phyloP scores from a whole-genome alignment of 495 filamentous ascomycete species.

The Aspergillus bertholletiae region DNA sequence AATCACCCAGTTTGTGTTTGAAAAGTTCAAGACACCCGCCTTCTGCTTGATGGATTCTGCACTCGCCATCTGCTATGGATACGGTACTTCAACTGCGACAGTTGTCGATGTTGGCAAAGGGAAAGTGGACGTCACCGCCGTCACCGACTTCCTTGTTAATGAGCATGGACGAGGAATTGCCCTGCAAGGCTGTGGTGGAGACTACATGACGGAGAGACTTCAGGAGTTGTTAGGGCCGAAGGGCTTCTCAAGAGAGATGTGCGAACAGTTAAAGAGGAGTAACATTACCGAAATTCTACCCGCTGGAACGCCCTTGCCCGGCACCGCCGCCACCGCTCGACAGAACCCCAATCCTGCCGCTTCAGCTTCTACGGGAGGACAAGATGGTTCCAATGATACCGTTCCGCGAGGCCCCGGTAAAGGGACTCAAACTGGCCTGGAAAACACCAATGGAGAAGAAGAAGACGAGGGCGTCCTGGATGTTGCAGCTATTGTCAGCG shows the following conservation, averaged over 20 bases:
- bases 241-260: constrained; percentile 80
- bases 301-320: constrained; percentile 56
- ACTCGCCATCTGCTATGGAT: constrained; percentile 77
- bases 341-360: constrained; percentile 59
- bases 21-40: constrained; percentile 91
- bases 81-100: constrained; percentile 70
- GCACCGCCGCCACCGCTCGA: constrained; percentile 42
- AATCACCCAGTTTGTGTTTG: constrained; percentile 89
- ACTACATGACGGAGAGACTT: constrained; percentile 80
- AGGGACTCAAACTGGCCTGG: constrained; percentile 42
- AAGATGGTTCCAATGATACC: constrained; percentile 27
- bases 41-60: constrained; percentile 84
- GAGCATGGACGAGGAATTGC: constrained; percentile 57
- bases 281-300: constrained; percentile 85
- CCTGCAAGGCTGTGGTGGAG: constrained; percentile 73
- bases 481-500: constrained; percentile 91
- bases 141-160: constrained; percentile 71
- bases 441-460: constrained; percentile 44
- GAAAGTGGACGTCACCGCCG: constrained; percentile 87
- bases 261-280: constrained; percentile 89
- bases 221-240: constrained; percentile 62
- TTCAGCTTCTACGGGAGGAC: constrained; percentile 50
- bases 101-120: constrained; percentile 86
- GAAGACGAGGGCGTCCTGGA: constrained; percentile 84
- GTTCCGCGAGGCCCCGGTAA: constrained; percentile 49